Conservation (phyloP, 805 yeast species). For the Grigorovia yakushimaensis region DNA sequence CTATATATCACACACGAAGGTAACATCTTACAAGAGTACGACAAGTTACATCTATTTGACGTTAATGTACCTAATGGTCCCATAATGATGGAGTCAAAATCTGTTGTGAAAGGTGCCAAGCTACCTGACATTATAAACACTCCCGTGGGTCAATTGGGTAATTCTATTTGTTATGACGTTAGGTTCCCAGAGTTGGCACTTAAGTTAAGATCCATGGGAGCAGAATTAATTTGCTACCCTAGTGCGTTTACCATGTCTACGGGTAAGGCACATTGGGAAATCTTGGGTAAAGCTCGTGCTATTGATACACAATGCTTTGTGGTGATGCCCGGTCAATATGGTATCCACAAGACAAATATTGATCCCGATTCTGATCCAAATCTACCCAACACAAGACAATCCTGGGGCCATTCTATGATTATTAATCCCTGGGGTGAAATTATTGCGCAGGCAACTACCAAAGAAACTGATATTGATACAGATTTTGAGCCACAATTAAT, state of each 20-base stretch:
- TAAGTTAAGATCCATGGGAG: slow-evolving; percentile 55
- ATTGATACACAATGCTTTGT: slow-evolving; percentile 82
- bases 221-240: slow-evolving; percentile 71
- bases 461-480: slow-evolving; percentile 59
- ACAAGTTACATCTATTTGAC: slow-evolving; percentile 83
- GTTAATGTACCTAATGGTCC: slow-evolving; percentile 78
- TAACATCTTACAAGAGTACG: slow-evolving; percentile 56
- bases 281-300: slow-evolving; percentile 74
- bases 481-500: slow-evolving; percentile 34
- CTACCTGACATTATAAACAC: slow-evolving; percentile 47
- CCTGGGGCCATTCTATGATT: slow-evolving; percentile 80
- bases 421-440: slow-evolving; percentile 91
- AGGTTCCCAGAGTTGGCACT: slow-evolving; percentile 77
- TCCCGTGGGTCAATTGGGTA: slow-evolving; percentile 56
- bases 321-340: slow-evolving; percentile 82
- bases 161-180: slow-evolving; percentile 76
- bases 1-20: slow-evolving; percentile 65
- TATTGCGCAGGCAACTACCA: slow-evolving; percentile 48
- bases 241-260: slow-evolving; percentile 90
- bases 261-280: slow-evolving; percentile 85
- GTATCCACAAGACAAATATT: slow-evolving; percentile 48
- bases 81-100: slow-evolving; percentile 60
- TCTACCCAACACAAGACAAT: slow-evolving; percentile 35
- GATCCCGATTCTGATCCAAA: slow-evolving; percentile 30
- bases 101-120: slow-evolving; percentile 69